These are phyloP conservation scores for Limonium bicolor DNA, from an alignment of 148 eudicot genomes.

Conservation along the genomic window DNA sequence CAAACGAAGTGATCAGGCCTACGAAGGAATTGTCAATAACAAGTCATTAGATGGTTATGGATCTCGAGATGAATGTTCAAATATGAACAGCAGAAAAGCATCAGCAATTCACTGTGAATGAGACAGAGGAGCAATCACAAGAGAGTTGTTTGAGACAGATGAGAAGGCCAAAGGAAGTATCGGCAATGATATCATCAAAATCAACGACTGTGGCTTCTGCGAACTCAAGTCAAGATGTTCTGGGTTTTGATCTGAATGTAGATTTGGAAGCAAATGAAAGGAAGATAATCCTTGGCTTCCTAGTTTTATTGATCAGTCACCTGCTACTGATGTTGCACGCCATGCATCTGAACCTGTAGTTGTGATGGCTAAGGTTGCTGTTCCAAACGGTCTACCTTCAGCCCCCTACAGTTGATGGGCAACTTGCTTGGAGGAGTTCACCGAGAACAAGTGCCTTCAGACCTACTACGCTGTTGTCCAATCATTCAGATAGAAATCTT, in stretches of 20 bases:
- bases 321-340: slow-evolving; percentile 4
- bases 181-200: slow-evolving; percentile 10
- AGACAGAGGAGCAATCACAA: not conserved
- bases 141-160: not conserved
- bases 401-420: slow-evolving; percentile 42
- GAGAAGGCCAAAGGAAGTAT: slow-evolving; percentile 5
- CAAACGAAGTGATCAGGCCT: not conserved
- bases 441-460: slow-evolving; percentile 40
- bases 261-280: slow-evolving; percentile 16
- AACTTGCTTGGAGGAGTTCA: slow-evolving; percentile 39
- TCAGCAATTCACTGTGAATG: slow-evolving; percentile 1
- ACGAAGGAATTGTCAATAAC: not conserved
- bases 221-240: slow-evolving; percentile 1
- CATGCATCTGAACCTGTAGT: slow-evolving; percentile 17
- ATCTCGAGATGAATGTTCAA: too few relatives aligned
- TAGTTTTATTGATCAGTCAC: not conserved
- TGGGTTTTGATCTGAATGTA: slow-evolving; percentile 43
- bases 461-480: slow-evolving; percentile 8
- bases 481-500: slow-evolving; percentile 2
- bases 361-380: slow-evolving; percentile 38
- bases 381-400: slow-evolving; percentile 26
- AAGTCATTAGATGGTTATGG: too few relatives aligned
- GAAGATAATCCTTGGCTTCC: slow-evolving; percentile 6
- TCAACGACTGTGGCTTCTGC: slow-evolving; percentile 3
- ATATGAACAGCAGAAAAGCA: slow-evolving; percentile 8